Base-by-base conservation (phyloP, 2,329 filamentous ascomycete species). In the Monilinia fructigena region DNA sequence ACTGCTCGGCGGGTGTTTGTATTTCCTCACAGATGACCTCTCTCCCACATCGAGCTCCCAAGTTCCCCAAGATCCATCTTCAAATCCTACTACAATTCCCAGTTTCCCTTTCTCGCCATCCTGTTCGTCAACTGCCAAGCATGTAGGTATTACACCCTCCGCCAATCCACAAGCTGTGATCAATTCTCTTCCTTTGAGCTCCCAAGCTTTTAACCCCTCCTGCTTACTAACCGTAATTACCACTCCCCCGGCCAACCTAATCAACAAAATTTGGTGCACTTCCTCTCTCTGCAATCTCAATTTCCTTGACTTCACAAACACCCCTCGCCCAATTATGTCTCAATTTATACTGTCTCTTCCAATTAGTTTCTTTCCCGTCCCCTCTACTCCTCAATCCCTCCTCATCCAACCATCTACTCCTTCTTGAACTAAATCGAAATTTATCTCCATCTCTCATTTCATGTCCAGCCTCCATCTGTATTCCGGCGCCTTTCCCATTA, bases 301-400 rank as follows among this genome's bases (percentile, higher is more conserved):
- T 85, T 77, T 96, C 91, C 47, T 90, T 88, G 16, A 97, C 86
- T 48, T 86, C 89, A 73, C 92, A 96, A 71, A 86, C 88, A 0
- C 94, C 95, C 69, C 84, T 86, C 1, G 90, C 86, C 95, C 95
- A 98, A 78, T 98, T 98, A 76, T 97, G 90, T 55, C 91, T 85
- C 60, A 97, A 82, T 74, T 89, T 92, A 78, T 96, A 98, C 73
- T 95, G 90, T 68, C 86, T 85, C 80, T 96, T 96, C 93, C 93
- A 97, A 74, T 95, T 86, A 56, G 85, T 88, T 26, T 79, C 70
- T 62, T 70, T 70, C 1, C 71, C 74, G 67, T 74, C 71, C 14
- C 50, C 61, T 23, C 72, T 68, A 58, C 70, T 74, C 40, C 75
- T 67, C 35, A 76, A 50, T 8, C 58, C 71, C 61, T 74, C 73